phyloP scores from a whole-genome alignment of 2,329 filamentous ascomycete species.

The Elsinoe perseae region DNA sequence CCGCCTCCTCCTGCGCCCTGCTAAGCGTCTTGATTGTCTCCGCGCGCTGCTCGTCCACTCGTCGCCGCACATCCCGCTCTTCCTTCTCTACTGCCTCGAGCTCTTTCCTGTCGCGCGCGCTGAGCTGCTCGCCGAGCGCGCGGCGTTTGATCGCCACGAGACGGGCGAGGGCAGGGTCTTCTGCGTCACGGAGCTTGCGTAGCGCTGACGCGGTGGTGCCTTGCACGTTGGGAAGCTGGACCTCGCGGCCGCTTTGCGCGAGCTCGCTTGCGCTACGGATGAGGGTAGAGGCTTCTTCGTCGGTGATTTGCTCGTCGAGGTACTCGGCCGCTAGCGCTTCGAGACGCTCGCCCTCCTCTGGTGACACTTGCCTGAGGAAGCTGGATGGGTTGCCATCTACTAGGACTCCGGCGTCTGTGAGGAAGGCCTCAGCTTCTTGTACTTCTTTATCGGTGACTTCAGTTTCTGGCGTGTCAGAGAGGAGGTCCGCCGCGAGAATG shows the following conservation, averaged over 20 bases:
- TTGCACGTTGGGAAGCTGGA: constrained; percentile 10
- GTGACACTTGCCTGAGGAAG: constrained; percentile 6
- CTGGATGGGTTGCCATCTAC: background rate
- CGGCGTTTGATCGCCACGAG: constrained; percentile 18
- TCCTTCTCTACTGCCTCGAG: constrained; percentile 6
- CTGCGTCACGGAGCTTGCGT: constrained; percentile 15
- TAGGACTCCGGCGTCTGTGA: constrained; percentile 9
- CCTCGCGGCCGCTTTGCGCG: constrained; percentile 9
- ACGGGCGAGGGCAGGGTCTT: constrained; percentile 15
- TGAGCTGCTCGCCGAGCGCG: constrained; percentile 16
- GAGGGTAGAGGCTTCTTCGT: constrained; percentile 16
- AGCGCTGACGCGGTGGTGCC: constrained; percentile 8
- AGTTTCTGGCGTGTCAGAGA: background rate
- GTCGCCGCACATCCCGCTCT: background rate
- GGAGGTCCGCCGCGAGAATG: constrained; percentile 13
- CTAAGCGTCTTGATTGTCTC: constrained; percentile 2
- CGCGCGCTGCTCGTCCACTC: background rate
- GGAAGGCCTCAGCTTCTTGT: constrained; percentile 4
- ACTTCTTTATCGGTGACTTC: background rate
- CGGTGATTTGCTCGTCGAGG: constrained; percentile 16
- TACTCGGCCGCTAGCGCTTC: constrained; percentile 14
- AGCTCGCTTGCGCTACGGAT: constrained; percentile 5
- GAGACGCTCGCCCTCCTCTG: constrained; percentile 6
- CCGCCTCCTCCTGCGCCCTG: background rate
- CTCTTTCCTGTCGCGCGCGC: constrained; percentile 15